Evolutionary conservation across 2,329 filamentous ascomycete genomes (phyloP), one percentile per base, ranked within the genome.

Genomic region (Ophioceras dolichostomum): DNA sequence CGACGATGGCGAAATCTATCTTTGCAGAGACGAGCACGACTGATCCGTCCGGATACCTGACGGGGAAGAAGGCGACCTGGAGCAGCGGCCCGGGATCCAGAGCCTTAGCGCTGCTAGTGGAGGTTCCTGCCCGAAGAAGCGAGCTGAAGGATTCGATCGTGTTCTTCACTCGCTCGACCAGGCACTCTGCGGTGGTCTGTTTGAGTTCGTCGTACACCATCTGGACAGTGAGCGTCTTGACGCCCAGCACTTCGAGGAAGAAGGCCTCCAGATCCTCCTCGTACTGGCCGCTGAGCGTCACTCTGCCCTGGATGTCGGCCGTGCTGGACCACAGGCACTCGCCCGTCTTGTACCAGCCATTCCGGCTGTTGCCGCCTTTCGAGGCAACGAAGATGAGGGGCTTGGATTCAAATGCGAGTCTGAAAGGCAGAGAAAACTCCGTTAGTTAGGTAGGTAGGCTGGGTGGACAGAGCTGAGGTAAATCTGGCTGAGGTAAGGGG

Each of bases 181-280:
- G 42, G 1, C 39, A 20, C 0, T 41, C 26, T 7, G 37, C 14
- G 9, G 32, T 43, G 9, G 47, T 39, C 3, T 49, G 36, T 6
- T 44, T 49, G 10, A 61, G 45, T 30, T 56, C 47, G 1, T 56
- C 47, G 28, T 52, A 51, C 2, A 50, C 51, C 52, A 61, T 58
- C 0, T 43, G 19, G 0, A 58, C 34, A 0, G 49, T 51, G 0
- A 61, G 41, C 1, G 45, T 43, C 31, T 47, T 49, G 0, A 61
- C 52, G 0, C 50, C 49, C 0, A 62, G 44, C 0, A 48, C 40
- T 0, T 38, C 10, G 4, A 58, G 28, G 9, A 47, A 46, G 3
- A 46, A 29, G 0, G 20, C 27, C 18, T 34, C 12, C 19, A 44
- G 21, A 3, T 30, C 34, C 24, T 35, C 21, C 12, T 38, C 35